Evolutionary conservation across 495 filamentous ascomycete genomes (phyloP).

Genomic region (Aspergillus heteromorphus): DNA sequence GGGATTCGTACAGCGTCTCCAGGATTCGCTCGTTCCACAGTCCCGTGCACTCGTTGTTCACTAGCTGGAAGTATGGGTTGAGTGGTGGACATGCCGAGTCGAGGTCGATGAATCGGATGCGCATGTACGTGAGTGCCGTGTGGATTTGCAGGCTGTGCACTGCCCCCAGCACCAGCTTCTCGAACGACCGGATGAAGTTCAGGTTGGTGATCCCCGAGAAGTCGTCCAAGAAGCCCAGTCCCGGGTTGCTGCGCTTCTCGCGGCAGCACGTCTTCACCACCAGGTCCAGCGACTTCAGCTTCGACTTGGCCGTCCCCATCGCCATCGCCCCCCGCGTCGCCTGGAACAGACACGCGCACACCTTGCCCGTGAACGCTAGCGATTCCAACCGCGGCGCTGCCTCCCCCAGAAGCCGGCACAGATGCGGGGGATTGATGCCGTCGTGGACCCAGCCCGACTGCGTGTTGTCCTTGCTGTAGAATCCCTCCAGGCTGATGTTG

Average conservation of each 20-base stretch:
- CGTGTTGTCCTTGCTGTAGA: slow-evolving; percentile 54
- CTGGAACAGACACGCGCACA: slow-evolving; percentile 57
- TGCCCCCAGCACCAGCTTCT: slow-evolving; percentile 54
- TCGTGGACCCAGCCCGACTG: slow-evolving; percentile 19
- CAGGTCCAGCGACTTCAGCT: slow-evolving; percentile 59
- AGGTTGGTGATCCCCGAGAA: slow-evolving; percentile 62
- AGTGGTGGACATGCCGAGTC: slow-evolving; percentile 50
- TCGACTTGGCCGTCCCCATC: slow-evolving; percentile 27
- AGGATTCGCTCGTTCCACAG: slow-evolving; percentile 66
- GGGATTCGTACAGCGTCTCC: slow-evolving; percentile 43
- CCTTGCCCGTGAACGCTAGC: slow-evolving; percentile 60
- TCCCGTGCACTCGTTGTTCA: slow-evolving; percentile 52
- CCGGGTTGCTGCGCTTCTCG: slow-evolving; percentile 30
- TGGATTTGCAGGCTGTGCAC: slow-evolving; percentile 52
- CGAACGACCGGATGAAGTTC: slow-evolving; percentile 62
- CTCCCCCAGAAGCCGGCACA: slow-evolving; percentile 55
- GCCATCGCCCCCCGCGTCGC: slow-evolving; percentile 30
- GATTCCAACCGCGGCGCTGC: slow-evolving; percentile 54
- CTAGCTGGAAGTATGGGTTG: slow-evolving; percentile 62
- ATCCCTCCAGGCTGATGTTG: slow-evolving; percentile 62
- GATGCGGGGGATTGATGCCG: slow-evolving; percentile 24
- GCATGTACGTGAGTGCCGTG: slow-evolving; percentile 48
- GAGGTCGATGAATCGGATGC: slow-evolving; percentile 68
- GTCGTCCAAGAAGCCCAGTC: slow-evolving; percentile 34
- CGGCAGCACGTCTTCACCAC: slow-evolving; percentile 66